Conservation (phyloP, 805 yeast species). For the Metschnikowia matae region DNA sequence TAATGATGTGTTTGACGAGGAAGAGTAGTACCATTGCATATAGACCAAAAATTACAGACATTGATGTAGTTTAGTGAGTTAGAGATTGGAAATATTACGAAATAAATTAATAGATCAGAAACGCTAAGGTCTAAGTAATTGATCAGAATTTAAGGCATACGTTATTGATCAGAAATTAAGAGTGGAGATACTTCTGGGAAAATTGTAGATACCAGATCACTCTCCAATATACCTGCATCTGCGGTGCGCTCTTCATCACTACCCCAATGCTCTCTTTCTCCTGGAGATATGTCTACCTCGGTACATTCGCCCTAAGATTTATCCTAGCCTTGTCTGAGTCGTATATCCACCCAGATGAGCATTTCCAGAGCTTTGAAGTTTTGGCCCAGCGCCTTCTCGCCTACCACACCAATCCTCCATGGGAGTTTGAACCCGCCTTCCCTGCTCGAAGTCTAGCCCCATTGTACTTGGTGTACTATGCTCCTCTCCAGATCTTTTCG, state of each 20-base stretch:
- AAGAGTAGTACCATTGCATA: conserved; percentile 4
- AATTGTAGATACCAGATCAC: neutral
- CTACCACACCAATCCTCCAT: conserved; percentile 51
- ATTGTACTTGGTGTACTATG: conserved; percentile 65
- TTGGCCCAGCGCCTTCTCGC: conserved; percentile 47
- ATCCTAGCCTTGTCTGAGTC: conserved; percentile 65
- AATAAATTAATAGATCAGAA: no score
- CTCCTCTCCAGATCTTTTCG: conserved; percentile 41
- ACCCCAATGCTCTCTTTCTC: conserved; percentile 8
- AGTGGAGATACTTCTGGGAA: no score
- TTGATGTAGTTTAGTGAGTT: neutral
- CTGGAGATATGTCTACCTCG: conserved; percentile 48
- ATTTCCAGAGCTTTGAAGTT: conserved; percentile 85
- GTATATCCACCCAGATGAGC: conserved; percentile 97
- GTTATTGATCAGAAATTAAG: no score
- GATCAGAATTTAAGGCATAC: no score
- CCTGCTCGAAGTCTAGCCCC: conserved; percentile 76
- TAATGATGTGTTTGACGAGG: conserved; percentile 15
- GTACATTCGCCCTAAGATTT: conserved; percentile 46
- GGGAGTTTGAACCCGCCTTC: conserved; percentile 66
- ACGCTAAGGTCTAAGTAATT: no score
- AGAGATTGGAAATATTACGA: no score
- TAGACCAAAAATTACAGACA: neutral
- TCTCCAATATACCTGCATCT: neutral
- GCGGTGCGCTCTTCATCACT: neutral